Conservation (phyloP, 2,329 filamentous ascomycete species). For the Diaporthe citriasiana region DNA sequence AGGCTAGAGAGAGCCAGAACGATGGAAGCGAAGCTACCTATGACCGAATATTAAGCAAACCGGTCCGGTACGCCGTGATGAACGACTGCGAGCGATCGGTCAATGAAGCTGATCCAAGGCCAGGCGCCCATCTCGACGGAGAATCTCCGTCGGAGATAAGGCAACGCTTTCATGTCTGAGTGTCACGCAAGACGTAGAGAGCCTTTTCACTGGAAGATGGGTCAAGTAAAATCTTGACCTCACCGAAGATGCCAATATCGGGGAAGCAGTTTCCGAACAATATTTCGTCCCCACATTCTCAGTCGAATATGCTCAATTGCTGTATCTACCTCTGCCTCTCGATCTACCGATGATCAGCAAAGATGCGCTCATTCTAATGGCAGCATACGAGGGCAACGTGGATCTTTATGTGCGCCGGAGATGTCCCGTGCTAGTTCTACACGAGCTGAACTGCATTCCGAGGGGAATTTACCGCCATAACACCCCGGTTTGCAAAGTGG, state of each 20-base stretch:
- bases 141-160: no score
- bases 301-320: not conserved
- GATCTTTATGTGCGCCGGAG: slow-evolving; percentile 11
- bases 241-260: slow-evolving; percentile 10
- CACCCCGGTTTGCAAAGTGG: slow-evolving; percentile 6
- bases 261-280: not conserved
- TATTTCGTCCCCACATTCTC: not conserved
- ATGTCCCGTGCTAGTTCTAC: not conserved
- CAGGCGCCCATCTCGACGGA: slow-evolving; percentile 1
- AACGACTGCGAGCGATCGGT: slow-evolving; percentile 13
- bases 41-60: not conserved
- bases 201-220: not conserved
- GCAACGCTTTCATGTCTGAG: not conserved
- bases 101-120: not conserved
- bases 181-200: not conserved
- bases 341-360: not conserved
- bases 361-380: slow-evolving; percentile 16
- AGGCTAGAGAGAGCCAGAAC: not conserved
- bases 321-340: not conserved
- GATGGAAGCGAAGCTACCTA: not conserved
- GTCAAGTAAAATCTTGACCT: not conserved
- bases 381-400: slow-evolving; percentile 17
- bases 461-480: slow-evolving; percentile 6
- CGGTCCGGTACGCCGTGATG: slow-evolving; percentile 1
- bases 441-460: not conserved